phyloP scores from a whole-genome alignment of 208 protist species.

The Blechomonas ayalai region DNA sequence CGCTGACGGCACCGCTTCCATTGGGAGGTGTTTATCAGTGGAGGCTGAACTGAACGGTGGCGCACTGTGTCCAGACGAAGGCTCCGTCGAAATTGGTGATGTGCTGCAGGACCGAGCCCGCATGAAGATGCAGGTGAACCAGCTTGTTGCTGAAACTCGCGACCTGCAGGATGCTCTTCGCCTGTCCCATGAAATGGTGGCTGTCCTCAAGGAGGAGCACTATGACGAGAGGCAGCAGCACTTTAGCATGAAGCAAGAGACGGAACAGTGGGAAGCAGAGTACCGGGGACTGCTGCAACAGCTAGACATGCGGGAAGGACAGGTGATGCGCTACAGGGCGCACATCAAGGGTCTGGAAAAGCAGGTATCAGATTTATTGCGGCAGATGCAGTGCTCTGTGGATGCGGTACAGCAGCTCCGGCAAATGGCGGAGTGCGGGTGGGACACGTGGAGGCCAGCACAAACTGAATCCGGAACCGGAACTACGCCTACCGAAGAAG shows the following conservation, averaged over 20 bases:
- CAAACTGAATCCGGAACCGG: no score
- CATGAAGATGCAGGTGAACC: conserved; percentile 28
- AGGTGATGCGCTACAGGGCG: conserved; percentile 14
- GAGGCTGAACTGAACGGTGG: no score
- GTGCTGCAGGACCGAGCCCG: conserved; percentile 30
- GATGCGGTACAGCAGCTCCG: conserved; percentile 8
- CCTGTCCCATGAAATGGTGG: conserved; percentile 25
- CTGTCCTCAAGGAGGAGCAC: conserved; percentile 32
- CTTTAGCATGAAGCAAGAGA: conserved; percentile 41
- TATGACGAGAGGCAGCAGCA: conserved; percentile 21
- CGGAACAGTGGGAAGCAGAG: conserved; percentile 54
- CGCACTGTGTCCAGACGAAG: not conserved
- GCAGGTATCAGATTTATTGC: conserved; percentile 24
- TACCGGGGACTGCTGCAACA: conserved; percentile 26
- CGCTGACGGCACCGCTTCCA: no score
- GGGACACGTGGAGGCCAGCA: no score
- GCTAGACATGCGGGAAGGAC: conserved; percentile 14
- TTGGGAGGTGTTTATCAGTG: no score
- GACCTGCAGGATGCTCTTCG: conserved; percentile 36
- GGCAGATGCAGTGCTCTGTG: conserved; percentile 22
- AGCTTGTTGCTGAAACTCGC: conserved; percentile 21
- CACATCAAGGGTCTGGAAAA: conserved; percentile 18
- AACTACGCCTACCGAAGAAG: no score
- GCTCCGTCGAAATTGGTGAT: conserved; percentile 10
- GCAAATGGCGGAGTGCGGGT: conserved; percentile 1